These are phyloP conservation scores for Neurospora intermedia DNA, from an alignment of 495 filamentous ascomycete genomes.

Conservation along the genomic window DNA sequence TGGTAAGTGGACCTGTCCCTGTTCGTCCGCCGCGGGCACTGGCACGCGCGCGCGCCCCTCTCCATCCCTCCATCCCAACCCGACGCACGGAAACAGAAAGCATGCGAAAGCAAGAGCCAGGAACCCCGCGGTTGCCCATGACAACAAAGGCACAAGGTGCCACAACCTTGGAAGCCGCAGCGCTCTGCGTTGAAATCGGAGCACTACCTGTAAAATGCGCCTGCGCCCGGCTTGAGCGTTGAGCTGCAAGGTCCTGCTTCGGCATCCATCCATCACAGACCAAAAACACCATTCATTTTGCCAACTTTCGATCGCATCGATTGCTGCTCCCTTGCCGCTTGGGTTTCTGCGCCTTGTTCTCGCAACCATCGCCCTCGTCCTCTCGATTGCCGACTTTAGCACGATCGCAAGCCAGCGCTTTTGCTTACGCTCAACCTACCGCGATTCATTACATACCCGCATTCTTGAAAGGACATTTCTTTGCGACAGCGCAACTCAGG, in stretches of 20 bases:
- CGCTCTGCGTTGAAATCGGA: neutral
- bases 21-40: neutral
- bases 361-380: neutral
- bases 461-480: neutral
- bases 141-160: slow-evolving; percentile 10
- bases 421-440: neutral
- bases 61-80: neutral
- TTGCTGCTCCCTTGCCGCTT: neutral
- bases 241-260: neutral
- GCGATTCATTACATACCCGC: neutral
- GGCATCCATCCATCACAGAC: neutral
- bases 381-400: neutral
- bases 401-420: neutral
- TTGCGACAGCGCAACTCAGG: slow-evolving; percentile 1
- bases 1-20: slow-evolving; percentile 13
- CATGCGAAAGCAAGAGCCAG: neutral
- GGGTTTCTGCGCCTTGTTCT: neutral
- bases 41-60: neutral
- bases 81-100: neutral
- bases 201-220: neutral
- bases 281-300: neutral
- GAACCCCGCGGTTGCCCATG: slow-evolving; percentile 17
- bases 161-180: neutral
- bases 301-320: neutral
- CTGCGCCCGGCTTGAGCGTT: neutral